Percentiles rank a stretch among this genome's conserved stretches.
Evolutionary conservation across 768 basidiomycete genomes (phyloP).

Genomic region (Antrodiella citrinella): DNA sequence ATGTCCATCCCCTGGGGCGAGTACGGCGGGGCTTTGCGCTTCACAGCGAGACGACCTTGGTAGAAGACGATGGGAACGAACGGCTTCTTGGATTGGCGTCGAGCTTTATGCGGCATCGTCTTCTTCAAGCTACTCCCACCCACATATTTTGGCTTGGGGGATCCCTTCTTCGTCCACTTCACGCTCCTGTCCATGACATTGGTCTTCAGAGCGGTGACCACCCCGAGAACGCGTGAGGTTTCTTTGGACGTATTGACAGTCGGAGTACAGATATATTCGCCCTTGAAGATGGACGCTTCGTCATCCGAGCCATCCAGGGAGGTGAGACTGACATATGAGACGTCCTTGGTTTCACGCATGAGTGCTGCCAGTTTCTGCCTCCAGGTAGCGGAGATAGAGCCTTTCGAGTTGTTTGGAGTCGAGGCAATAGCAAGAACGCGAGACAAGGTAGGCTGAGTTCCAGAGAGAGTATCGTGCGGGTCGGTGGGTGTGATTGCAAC

Average conservation of each 20-base stretch:
- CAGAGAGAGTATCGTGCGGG: background rate
- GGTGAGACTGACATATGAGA: background rate
- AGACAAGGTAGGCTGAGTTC: background rate
- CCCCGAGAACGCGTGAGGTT: background rate
- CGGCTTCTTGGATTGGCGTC: background rate
- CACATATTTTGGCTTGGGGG: background rate
- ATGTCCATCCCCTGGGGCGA: background rate
- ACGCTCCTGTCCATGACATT: background rate
- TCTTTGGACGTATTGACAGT: background rate
- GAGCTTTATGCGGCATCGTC: background rate
- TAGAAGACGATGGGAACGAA: background rate
- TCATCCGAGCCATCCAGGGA: background rate
- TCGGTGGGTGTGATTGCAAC: too few relatives aligned
- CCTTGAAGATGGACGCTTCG: background rate
- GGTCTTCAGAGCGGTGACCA: background rate
- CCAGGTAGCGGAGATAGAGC: background rate
- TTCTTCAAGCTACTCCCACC: background rate
- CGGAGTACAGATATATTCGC: background rate
- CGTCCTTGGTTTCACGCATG: background rate
- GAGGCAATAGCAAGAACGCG: background rate
- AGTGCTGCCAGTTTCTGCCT: background rate
- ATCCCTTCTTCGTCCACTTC: background rate
- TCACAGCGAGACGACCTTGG: background rate
- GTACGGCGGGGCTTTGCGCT: background rate
- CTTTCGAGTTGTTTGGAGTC: background rate